phyloP scores from a whole-genome alignment of 2,329 filamentous ascomycete genomes.

The Fusarium sulawesiense region DNA sequence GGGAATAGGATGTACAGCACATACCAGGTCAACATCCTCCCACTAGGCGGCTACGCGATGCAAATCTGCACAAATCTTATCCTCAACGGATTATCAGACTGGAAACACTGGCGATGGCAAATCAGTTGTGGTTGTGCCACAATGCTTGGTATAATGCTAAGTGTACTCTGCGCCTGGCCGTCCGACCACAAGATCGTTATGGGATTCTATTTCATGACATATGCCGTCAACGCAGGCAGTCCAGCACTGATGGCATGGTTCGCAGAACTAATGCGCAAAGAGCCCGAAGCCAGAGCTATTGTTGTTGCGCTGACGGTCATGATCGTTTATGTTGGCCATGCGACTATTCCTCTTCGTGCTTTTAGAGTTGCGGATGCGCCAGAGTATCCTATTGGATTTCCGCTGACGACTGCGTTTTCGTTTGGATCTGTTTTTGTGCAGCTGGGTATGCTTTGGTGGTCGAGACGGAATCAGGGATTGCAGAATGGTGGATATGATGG shows the following conservation, averaged over 20 bases:
- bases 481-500: conserved; percentile 37
- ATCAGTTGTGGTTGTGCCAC: conserved; percentile 48
- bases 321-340: conserved; percentile 54
- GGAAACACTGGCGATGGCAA: conserved; percentile 56
- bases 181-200: conserved; percentile 49
- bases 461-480: conserved; percentile 29
- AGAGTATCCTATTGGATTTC: conserved; percentile 53
- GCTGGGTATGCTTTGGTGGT: conserved; percentile 49
- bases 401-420: conserved; percentile 49
- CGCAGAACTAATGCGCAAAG: conserved; percentile 50
- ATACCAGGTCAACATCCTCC: conserved; percentile 50
- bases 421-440: conserved; percentile 49
- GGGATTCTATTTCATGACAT: conserved; percentile 53
- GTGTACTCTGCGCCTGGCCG: conserved; percentile 51
- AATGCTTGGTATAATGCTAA: conserved; percentile 47
- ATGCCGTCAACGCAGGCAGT: conserved; percentile 50
- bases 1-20: conserved; percentile 47
- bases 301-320: conserved; percentile 54
- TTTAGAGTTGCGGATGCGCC: conserved; percentile 52
- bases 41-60: conserved; percentile 48
- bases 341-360: conserved; percentile 53
- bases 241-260: conserved; percentile 53
- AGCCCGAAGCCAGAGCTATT: conserved; percentile 52
- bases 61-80: conserved; percentile 52
- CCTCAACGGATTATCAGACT: conserved; percentile 52